These are phyloP conservation scores for Pyrus hybrid DNA, from an alignment of 331 rosid species.

Conservation along the genomic window DNA sequence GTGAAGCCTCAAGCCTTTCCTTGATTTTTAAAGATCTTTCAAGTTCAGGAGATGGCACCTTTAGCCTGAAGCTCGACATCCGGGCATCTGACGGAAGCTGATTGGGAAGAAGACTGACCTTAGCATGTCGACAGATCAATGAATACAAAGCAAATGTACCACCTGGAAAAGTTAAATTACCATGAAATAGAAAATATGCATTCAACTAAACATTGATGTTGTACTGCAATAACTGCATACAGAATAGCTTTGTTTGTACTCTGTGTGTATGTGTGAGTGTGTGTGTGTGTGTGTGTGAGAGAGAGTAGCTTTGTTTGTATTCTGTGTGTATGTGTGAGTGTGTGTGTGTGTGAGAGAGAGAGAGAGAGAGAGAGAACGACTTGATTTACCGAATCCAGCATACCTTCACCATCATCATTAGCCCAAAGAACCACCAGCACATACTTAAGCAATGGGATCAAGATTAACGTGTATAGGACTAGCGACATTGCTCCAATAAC, in stretches of 20 bases:
- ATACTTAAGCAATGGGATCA: constrained; percentile 90
- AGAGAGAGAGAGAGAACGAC: background rate
- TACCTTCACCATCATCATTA: constrained; percentile 98
- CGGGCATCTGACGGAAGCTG: constrained; percentile 94
- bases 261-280: no score
- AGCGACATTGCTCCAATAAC: constrained; percentile 89
- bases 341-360: no score
- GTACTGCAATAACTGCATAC: background rate
- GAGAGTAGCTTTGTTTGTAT: no score
- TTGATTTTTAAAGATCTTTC: constrained; percentile 94
- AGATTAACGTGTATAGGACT: constrained; percentile 81
- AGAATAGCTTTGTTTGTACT: background rate
- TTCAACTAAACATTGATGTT: background rate
- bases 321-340: no score
- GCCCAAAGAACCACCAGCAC: constrained; percentile 94
- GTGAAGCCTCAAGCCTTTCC: constrained; percentile 82
- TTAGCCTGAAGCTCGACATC: constrained; percentile 91
- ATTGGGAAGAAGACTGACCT: constrained; percentile 98
- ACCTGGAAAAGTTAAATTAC: constrained; percentile 48
- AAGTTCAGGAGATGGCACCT: constrained; percentile 94
- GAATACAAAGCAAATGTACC: constrained; percentile 99
- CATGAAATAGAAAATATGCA: background rate
- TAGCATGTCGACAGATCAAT: constrained; percentile 97
- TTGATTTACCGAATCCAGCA: constrained; percentile 5
- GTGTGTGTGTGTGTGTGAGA: background rate